phyloP scores from a whole-genome alignment of 495 filamentous ascomycete species.

The Xylaria longipes region DNA sequence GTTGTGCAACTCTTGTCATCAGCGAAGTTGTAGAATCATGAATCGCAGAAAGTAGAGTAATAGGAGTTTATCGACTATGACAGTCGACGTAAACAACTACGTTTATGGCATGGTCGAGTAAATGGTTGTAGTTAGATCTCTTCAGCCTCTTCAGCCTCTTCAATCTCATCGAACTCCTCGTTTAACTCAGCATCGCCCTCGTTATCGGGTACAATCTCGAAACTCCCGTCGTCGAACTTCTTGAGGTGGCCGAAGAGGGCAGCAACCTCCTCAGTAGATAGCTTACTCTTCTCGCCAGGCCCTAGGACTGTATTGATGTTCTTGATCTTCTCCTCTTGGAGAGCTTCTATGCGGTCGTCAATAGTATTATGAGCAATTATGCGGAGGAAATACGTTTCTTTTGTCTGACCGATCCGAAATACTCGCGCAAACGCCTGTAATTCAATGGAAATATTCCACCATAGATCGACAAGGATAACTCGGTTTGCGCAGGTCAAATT shows the following conservation, averaged over 20 bases:
- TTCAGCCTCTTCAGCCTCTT: background rate
- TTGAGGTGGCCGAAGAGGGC: background rate
- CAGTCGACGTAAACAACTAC: background rate
- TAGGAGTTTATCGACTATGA: background rate
- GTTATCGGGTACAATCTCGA: background rate
- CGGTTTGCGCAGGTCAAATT: conserved; percentile 46
- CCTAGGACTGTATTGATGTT: conserved; percentile 12
- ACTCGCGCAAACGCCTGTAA: conserved; percentile 67
- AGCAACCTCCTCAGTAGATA: background rate
- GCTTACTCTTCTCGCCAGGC: background rate
- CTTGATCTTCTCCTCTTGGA: conserved; percentile 31
- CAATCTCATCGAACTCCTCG: background rate
- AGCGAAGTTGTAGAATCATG: background rate
- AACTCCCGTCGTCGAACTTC: background rate
- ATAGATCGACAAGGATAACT: conserved; percentile 52
- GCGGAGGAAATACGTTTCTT: conserved; percentile 59
- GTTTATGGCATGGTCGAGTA: background rate
- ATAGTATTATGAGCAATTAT: conserved; percentile 58
- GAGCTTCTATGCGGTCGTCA: conserved; percentile 55
- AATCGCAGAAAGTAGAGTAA: background rate
- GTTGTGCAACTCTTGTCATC: background rate
- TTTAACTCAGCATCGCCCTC: background rate
- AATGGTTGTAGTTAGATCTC: background rate
- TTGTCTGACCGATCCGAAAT: conserved; percentile 66
- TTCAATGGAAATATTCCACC: conserved; percentile 48